Evolutionary conservation across 2,329 filamentous ascomycete genomes (phyloP).

Genomic region (Diaporthe sp.): DNA sequence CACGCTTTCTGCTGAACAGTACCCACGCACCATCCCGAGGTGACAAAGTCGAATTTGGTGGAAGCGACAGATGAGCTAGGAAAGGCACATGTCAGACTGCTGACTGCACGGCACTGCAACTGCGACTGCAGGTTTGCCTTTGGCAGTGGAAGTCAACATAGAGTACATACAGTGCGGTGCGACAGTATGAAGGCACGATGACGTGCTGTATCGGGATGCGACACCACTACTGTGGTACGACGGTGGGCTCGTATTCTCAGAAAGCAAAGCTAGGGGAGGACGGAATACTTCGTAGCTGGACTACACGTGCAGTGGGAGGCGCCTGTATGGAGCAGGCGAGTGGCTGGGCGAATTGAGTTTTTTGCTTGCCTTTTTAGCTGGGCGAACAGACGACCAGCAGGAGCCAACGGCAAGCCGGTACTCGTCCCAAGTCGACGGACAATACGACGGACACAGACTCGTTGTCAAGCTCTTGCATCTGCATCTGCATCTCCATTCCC

Average conservation of each 20-base stretch:
- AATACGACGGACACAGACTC: background rate
- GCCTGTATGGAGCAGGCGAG: background rate
- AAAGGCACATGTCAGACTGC: background rate
- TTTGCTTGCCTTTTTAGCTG: background rate
- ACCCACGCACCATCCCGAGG: background rate
- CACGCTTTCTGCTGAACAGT: background rate
- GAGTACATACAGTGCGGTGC: background rate
- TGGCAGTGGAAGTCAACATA: background rate
- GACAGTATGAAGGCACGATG: constrained; percentile 11
- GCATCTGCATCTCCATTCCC: background rate
- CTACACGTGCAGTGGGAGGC: background rate
- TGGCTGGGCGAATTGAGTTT: constrained; percentile 23
- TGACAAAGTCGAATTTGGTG: background rate
- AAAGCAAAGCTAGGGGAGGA: constrained; percentile 5
- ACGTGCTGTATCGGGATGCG: constrained; percentile 27
- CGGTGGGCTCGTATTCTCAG: constrained; percentile 22
- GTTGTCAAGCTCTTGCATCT: background rate
- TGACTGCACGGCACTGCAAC: background rate
- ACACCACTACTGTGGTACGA: constrained; percentile 20
- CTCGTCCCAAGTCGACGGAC: constrained; percentile 6
- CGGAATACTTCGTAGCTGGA: constrained; percentile 3
- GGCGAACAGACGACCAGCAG: background rate
- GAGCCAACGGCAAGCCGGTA: background rate
- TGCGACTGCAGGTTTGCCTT: background rate
- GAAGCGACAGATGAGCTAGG: background rate